Evolutionary conservation across 306 rosid species (phyloP).

Genomic region (Acacia acuminata): DNA sequence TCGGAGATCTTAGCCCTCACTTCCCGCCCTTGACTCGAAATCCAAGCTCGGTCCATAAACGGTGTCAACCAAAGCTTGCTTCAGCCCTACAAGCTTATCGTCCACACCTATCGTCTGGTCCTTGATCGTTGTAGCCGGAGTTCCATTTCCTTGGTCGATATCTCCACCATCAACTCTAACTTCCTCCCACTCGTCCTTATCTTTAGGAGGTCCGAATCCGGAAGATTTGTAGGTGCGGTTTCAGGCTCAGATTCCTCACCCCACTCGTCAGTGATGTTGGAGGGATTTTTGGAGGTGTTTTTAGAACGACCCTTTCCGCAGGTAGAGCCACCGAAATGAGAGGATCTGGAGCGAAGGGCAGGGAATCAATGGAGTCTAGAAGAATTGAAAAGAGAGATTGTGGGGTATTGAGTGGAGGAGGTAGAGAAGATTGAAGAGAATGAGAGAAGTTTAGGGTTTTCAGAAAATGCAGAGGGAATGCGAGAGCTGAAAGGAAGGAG

Average conservation of each 20-base stretch:
- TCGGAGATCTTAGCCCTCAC: conserved; percentile 86
- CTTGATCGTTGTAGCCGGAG: conserved; percentile 28
- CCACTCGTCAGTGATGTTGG: conserved; percentile 70
- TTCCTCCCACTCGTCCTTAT: conserved; percentile 80
- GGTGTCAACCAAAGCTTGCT: conserved; percentile 78
- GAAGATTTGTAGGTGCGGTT: conserved; percentile 39
- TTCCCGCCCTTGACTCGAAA: conserved; percentile 72
- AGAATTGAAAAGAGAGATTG: conserved; percentile 18
- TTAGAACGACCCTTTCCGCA: conserved; percentile 30
- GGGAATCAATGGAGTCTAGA: conserved; percentile 34
- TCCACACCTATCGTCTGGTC: conserved; percentile 22
- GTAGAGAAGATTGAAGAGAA: conserved; percentile 29
- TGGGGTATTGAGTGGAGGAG: conserved; percentile 19
- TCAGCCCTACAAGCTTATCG: conserved; percentile 55
- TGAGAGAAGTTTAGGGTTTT: conserved; percentile 35
- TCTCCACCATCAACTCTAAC: conserved; percentile 22
- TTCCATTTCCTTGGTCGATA: conserved; percentile 51
- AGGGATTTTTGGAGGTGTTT: conserved; percentile 15
- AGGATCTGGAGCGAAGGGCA: conserved; percentile 49
- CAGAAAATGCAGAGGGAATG: conserved; percentile 35
- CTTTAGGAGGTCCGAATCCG: conserved; percentile 66
- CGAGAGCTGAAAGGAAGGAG: conserved; percentile 30
- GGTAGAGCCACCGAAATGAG: conserved; percentile 38
- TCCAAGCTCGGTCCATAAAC: conserved; percentile 80
- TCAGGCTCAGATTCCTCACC: conserved; percentile 60